These are phyloP conservation scores for Mortierella alpina DNA, from an alignment of 192 early-diverging fungal genomes.

Conservation along the genomic window DNA sequence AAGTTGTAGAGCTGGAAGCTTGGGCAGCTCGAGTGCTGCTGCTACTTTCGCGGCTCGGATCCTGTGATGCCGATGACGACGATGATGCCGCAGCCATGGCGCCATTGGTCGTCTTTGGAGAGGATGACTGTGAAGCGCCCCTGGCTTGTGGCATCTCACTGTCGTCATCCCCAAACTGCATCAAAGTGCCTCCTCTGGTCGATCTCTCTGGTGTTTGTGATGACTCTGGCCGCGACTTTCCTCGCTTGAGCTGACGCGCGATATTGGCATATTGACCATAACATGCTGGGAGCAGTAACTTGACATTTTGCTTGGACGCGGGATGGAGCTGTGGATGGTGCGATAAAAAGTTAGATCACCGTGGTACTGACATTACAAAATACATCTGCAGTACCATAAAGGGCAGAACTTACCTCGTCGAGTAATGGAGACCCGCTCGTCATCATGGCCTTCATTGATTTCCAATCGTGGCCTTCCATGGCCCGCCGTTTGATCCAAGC, in stretches of 20 bases:
- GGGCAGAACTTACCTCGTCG: conserved; percentile 24
- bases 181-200: background rate
- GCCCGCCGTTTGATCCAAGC: conserved; percentile 38
- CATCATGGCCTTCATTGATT: conserved; percentile 30
- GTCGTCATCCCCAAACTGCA: background rate
- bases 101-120: too few species aligned
- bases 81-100: too few species aligned
- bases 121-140: too few species aligned
- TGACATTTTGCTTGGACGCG: conserved; percentile 28
- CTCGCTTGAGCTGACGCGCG: conserved; percentile 13
- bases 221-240: background rate
- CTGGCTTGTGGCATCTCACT: background rate
- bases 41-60: too few species aligned
- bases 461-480: conserved; percentile 42
- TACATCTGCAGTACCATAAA: background rate
- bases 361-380: background rate
- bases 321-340: conserved; percentile 15
- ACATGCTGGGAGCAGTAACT: conserved; percentile 13
- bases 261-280: conserved; percentile 43
- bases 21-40: too few species aligned
- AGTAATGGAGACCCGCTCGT: conserved; percentile 25
- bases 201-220: background rate
- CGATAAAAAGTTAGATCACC: background rate
- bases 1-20: too few species aligned
- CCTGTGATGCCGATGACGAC: too few species aligned